A percentile compares a stretch with the other conserved stretches of the same genome.
These are phyloP conservation scores for Vitis labrusca DNA, from an alignment of 164 flowering plant genomes.

Conservation along the genomic window DNA sequence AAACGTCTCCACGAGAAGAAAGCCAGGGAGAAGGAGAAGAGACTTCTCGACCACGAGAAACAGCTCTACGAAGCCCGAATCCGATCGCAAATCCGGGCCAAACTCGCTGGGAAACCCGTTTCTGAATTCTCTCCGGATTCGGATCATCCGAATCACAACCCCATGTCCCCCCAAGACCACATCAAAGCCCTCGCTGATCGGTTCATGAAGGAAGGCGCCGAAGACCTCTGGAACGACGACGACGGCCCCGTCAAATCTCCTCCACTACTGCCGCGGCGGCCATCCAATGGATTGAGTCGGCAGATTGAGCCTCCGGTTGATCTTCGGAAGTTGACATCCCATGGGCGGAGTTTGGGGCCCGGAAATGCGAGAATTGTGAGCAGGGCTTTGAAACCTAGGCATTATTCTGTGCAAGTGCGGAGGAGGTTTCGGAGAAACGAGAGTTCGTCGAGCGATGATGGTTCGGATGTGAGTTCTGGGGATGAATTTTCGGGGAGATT, in stretches of 20 bases:
- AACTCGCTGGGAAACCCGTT: constrained; percentile 31
- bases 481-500: background rate
- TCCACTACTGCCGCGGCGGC: constrained; percentile 10
- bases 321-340: constrained; percentile 33
- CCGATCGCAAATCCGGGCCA: constrained; percentile 73
- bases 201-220: constrained; percentile 86
- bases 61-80: constrained; percentile 86
- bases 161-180: constrained; percentile 67
- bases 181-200: constrained; percentile 79
- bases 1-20: constrained; percentile 94
- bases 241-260: constrained; percentile 64
- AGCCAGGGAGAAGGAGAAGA: constrained; percentile 78
- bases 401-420: constrained; percentile 34
- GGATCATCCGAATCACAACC: constrained; percentile 20
- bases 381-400: constrained; percentile 19
- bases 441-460: constrained; percentile 57
- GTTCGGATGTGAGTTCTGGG: constrained; percentile 26
- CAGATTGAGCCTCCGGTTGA: constrained; percentile 30
- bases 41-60: constrained; percentile 82
- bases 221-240: constrained; percentile 86
- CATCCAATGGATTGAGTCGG: constrained; percentile 4
- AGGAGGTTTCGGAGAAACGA: constrained; percentile 34
- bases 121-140: constrained; percentile 1
- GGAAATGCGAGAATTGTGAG: background rate
- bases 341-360: constrained; percentile 10